Percentiles rank a stretch among this genome's conserved stretches.
phyloP scores from a whole-genome alignment of 768 basidiomycete species.

The Trametes cubensis region DNA sequence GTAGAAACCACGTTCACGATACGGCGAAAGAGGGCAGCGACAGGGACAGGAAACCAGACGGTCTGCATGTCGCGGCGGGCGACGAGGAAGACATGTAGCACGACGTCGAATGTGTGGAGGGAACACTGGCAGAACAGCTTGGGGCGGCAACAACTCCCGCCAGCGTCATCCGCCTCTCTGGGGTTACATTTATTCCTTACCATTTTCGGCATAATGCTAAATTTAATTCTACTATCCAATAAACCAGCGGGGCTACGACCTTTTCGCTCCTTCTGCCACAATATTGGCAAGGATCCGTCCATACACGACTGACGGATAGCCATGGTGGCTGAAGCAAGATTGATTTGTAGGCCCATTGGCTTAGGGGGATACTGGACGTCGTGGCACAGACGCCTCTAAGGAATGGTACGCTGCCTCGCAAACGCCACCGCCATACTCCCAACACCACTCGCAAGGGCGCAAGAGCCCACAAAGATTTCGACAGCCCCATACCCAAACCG shows the following conservation, averaged over 20 bases:
- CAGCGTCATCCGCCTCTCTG: not conserved
- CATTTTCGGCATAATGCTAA: too few relatives aligned
- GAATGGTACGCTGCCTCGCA: constrained; percentile 8
- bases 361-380: too few relatives aligned
- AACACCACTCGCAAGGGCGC: constrained; percentile 20
- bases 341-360: too few relatives aligned
- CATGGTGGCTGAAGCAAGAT: too few relatives aligned
- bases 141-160: not conserved
- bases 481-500: constrained; percentile 22
- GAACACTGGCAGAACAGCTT: constrained; percentile 1
- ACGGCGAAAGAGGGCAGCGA: constrained; percentile 63
- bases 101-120: constrained; percentile 10
- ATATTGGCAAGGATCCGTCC: too few relatives aligned
- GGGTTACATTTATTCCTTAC: not conserved
- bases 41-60: constrained; percentile 57
- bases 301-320: too few relatives aligned
- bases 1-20: constrained; percentile 70
- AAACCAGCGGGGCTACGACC: too few relatives aligned
- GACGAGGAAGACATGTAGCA: constrained; percentile 26
- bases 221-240: too few relatives aligned
- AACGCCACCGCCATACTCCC: constrained; percentile 15
- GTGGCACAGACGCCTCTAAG: not conserved
- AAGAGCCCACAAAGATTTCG: constrained; percentile 26
- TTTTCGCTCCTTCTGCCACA: too few relatives aligned
- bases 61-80: constrained; percentile 41